Base-by-base conservation (phyloP, 2,329 filamentous ascomycete species). In the Neofusicoccum umdonicola region DNA sequence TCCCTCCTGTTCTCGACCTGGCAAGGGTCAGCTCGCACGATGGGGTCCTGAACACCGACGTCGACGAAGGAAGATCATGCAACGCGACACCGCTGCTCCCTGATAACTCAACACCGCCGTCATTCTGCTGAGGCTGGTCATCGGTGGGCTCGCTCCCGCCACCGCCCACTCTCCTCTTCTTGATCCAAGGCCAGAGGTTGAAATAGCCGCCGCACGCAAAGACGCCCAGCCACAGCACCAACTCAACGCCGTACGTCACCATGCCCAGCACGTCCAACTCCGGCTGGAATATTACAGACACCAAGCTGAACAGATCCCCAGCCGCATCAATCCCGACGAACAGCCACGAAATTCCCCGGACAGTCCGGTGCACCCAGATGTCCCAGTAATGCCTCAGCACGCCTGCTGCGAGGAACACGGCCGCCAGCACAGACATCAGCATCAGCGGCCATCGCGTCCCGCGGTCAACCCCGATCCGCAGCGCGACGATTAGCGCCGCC, bases 321-420 rank as follows among this genome's bases (percentile, higher is more conserved):
- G 86, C 80, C 0, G 88, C 89, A 74, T 91, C 89, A 48, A 91
- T 88, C 1, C 80, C 86, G 0, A 90, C 88, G 68, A 92, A 92
- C 2, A 90, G 78, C 73, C 91, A 91, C 0, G 88, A 90, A 44
- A 91, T 90, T 7, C 89, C 88, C 13, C 87, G 81, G 1, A 90
- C 88, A 0, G 88, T 90, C 6, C 85, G 82, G 68, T 90, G 84
- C 2, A 81, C 72, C 70, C 85, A 90, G 22, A 92, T 90, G 67
- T 91, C 88, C 79, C 84, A 85, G 69, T 91, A 91, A 71, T 91
- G 88, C 2, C 85, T 78, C 7, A 90, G 75, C 0, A 91, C 89
- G 0, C 89, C 89, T 1, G 86, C 82, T 1, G 86, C 87, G 1
- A 91, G 82, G 2, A 91, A 79, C 0, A 80, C 73, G 0, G 88